phyloP scores from a whole-genome alignment of 805 yeast species.

The Hanseniaspora nectarophila region DNA sequence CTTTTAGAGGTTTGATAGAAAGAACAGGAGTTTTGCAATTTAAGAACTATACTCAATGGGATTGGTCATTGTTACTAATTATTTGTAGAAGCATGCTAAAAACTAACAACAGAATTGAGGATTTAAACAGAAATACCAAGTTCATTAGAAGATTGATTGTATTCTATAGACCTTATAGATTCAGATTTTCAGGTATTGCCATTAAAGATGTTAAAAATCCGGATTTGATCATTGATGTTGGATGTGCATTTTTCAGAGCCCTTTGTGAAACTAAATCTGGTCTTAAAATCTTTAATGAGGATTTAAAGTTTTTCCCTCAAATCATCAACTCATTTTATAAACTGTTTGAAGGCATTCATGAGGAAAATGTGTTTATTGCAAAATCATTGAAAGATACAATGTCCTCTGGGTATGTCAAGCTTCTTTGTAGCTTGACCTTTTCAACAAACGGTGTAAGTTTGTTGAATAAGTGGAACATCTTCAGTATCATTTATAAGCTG shows the following conservation, averaged over 20 bases:
- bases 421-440: constrained; percentile 61
- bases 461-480: constrained; percentile 72
- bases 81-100: constrained; percentile 76
- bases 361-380: constrained; percentile 51
- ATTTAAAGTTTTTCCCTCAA: constrained; percentile 67
- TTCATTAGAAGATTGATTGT: constrained; percentile 74
- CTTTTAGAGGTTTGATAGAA: constrained; percentile 48
- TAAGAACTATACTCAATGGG: constrained; percentile 75
- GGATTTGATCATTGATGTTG: constrained; percentile 53
- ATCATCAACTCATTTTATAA: constrained; percentile 67
- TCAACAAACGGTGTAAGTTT: constrained; percentile 52
- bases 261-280: constrained; percentile 57
- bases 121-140: constrained; percentile 64
- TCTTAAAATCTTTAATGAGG: constrained; percentile 49
- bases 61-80: constrained; percentile 63
- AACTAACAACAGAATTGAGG: constrained; percentile 63
- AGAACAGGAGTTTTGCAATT: constrained; percentile 65
- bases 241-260: constrained; percentile 60
- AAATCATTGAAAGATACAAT: constrained; percentile 50
- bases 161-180: constrained; percentile 84
- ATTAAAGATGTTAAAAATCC: constrained; percentile 35
- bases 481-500: constrained; percentile 66
- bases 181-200: constrained; percentile 52
- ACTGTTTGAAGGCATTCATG: constrained; percentile 27
- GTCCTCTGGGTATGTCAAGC: constrained; percentile 63